Conservation (phyloP, 2,329 filamentous ascomycete species). For the Teratosphaeria zuluensis region DNA sequence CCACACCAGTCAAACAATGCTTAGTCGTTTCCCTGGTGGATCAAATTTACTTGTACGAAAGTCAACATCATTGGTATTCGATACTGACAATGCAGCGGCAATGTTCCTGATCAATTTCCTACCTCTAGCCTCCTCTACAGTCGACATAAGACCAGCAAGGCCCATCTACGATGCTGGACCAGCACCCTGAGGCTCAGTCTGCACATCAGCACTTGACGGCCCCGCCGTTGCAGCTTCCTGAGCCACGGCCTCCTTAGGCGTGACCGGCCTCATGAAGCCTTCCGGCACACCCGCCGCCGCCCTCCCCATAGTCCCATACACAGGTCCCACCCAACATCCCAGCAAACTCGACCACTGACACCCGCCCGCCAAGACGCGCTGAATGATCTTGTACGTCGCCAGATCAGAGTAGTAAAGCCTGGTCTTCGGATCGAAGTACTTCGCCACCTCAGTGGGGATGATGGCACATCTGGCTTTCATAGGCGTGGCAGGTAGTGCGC, state of each 20-base stretch:
- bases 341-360: slow-evolving; percentile 75
- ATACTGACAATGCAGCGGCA: too few species aligned
- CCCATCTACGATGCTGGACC: neutral
- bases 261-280: slow-evolving; percentile 46
- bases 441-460: slow-evolving; percentile 56
- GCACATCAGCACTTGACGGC: neutral
- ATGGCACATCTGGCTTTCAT: slow-evolving; percentile 58
- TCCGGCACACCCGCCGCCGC: slow-evolving; percentile 69
- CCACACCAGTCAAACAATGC: too few species aligned
- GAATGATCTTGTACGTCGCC: slow-evolving; percentile 73
- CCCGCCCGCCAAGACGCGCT: slow-evolving; percentile 60
- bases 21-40: too few species aligned
- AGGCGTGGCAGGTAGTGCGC: slow-evolving; percentile 28
- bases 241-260: neutral
- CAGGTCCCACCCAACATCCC: slow-evolving; percentile 67
- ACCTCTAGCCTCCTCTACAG: too few species aligned
- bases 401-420: slow-evolving; percentile 72
- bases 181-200: neutral
- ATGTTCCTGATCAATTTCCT: too few species aligned
- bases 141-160: neutral
- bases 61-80: too few species aligned
- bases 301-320: slow-evolving; percentile 34
- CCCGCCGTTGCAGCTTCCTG: neutral
- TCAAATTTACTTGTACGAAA: too few species aligned
- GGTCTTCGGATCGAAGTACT: slow-evolving; percentile 76